These are phyloP conservation scores for Candida dajiaensis DNA, from an alignment of 805 yeast species.

Conservation along the genomic window DNA sequence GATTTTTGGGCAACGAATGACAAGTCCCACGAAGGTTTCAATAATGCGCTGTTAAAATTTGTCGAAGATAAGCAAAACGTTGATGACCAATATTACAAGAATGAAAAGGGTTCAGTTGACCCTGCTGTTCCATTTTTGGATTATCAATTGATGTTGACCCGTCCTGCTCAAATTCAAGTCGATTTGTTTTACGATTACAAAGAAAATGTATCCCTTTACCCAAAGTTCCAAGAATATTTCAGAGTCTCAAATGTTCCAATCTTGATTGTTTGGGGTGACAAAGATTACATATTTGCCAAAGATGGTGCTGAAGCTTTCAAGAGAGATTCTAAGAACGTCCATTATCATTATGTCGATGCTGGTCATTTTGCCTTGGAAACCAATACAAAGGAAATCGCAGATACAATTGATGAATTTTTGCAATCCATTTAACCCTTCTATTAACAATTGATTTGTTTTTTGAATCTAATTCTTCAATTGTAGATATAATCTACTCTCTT, in stretches of 20 bases:
- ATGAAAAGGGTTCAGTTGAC: constrained; percentile 27
- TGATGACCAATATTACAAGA: constrained; percentile 27
- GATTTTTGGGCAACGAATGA: constrained; percentile 26
- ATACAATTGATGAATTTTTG: constrained; percentile 16
- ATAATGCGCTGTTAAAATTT: constrained; percentile 1
- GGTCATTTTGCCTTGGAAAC: constrained; percentile 37
- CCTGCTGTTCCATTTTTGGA: constrained; percentile 31
- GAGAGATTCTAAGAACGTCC: constrained; percentile 26
- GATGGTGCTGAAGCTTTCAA: constrained; percentile 34
- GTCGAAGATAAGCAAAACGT: constrained; percentile 18
- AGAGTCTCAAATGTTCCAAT: constrained; percentile 28
- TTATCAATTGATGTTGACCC: constrained; percentile 17
- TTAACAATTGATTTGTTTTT: too few species aligned
- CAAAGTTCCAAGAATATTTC: constrained; percentile 31
- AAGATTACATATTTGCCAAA: constrained; percentile 30
- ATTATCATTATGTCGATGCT: constrained; percentile 25
- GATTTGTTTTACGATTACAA: constrained; percentile 31
- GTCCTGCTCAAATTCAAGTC: constrained; percentile 28
- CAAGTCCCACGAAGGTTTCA: not conserved
- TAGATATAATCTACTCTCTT: too few species aligned
- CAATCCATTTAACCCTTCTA: not conserved
- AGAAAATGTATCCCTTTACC: constrained; percentile 30
- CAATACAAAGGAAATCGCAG: constrained; percentile 27
- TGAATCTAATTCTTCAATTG: too few species aligned
- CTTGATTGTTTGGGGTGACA: constrained; percentile 36